phyloP scores from a whole-genome alignment of 2,329 filamentous ascomycete genomes.

The Daldinia sp. region DNA sequence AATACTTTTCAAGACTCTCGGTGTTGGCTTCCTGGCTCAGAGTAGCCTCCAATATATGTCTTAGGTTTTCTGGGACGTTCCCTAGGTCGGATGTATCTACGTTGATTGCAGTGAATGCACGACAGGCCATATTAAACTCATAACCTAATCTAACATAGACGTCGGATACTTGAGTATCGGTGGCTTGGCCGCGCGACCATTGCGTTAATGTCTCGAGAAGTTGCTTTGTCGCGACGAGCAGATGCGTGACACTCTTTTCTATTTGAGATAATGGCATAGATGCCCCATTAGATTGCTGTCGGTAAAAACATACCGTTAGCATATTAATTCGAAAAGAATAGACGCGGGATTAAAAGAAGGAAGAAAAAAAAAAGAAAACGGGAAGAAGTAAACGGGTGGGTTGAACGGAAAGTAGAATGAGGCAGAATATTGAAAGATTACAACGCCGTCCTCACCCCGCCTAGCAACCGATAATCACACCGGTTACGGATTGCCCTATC shows the following conservation, averaged over 20 bases:
- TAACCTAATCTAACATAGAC: conserved; percentile 98
- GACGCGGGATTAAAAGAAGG: neutral
- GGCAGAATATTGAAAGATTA: conserved; percentile 22
- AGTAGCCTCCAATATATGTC: conserved; percentile 93
- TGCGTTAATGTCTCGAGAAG: conserved; percentile 96
- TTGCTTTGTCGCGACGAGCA: conserved; percentile 97
- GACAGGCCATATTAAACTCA: conserved; percentile 99
- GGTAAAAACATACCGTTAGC: conserved; percentile 37
- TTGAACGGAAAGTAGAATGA: conserved; percentile 19
- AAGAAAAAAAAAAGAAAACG: conserved; percentile 1
- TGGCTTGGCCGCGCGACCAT: conserved; percentile 94
- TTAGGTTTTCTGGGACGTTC: conserved; percentile 91
- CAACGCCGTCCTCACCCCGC: conserved; percentile 1
- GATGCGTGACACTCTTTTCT: conserved; percentile 98
- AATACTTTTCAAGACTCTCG: conserved; percentile 91
- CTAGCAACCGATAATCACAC: conserved; percentile 8
- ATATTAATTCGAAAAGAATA: conserved; percentile 16
- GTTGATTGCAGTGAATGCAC: conserved; percentile 95
- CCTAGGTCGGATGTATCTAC: conserved; percentile 95
- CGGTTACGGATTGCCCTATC: conserved; percentile 32
- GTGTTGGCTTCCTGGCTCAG: conserved; percentile 96
- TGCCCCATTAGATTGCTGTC: conserved; percentile 67
- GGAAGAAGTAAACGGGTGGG: conserved; percentile 6
- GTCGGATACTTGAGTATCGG: conserved; percentile 95
- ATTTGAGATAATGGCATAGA: conserved; percentile 90